Conservation (phyloP, 2,329 filamentous ascomycete species). For the Aaosphaeria arxii region DNA sequence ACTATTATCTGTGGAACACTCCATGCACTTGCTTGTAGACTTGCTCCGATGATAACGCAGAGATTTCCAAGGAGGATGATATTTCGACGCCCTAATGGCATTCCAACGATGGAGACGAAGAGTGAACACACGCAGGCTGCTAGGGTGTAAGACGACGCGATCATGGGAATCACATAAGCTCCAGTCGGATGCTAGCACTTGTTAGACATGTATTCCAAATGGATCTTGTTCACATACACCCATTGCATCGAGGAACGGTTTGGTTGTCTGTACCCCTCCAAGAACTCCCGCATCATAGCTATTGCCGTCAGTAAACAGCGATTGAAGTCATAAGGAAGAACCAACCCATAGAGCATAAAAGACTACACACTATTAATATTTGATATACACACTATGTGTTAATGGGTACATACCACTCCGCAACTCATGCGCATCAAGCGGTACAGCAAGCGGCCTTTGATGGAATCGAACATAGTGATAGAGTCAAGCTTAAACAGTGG, state of each 20-base stretch:
- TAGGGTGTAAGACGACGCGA: conserved; percentile 8
- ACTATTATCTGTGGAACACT: conserved; percentile 46
- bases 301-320: conserved; percentile 27
- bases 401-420: too few relatives aligned
- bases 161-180: conserved; percentile 9
- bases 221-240: background rate
- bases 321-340: too few relatives aligned
- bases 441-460: too few relatives aligned
- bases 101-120: conserved; percentile 45
- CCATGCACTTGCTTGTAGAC: conserved; percentile 44
- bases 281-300: conserved; percentile 13
- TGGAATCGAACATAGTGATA: too few relatives aligned
- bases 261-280: conserved; percentile 5
- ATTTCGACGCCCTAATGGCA: conserved; percentile 45
- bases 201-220: background rate
- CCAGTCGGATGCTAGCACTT: conserved; percentile 1
- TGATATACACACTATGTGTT: too few relatives aligned
- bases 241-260: conserved; percentile 5
- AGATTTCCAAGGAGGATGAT: conserved; percentile 45
- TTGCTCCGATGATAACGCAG: conserved; percentile 44
- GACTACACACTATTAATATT: too few relatives aligned
- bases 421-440: too few relatives aligned
- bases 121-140: conserved; percentile 43
- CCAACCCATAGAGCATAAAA: too few relatives aligned
- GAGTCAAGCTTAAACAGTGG: too few relatives aligned